phyloP scores from a whole-genome alignment of 805 yeast species.

The Zygosaccharomyces kombuchaensis region DNA sequence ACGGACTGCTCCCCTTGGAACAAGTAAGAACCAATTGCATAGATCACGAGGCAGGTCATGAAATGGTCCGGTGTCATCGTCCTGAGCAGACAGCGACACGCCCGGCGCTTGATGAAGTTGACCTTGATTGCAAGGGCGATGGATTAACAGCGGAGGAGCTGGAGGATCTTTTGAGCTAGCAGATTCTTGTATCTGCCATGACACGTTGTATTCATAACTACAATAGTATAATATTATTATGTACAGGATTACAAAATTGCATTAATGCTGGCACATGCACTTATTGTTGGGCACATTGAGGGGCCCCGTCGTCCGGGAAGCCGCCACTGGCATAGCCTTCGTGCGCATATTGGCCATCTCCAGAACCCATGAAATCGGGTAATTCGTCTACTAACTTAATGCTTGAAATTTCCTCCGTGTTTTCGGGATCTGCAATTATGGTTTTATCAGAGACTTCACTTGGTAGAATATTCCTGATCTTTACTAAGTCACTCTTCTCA shows the following conservation, averaged over 20 bases:
- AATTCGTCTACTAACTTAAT: conserved; percentile 28
- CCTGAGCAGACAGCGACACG: background rate
- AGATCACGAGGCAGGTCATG: conserved; percentile 19
- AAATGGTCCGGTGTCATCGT: conserved; percentile 1
- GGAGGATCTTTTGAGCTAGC: conserved; percentile 19
- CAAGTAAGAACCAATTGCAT: conserved; percentile 19
- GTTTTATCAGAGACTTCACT: conserved; percentile 10
- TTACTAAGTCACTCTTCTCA: conserved; percentile 61
- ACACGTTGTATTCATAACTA: background rate
- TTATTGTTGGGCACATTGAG: conserved; percentile 43
- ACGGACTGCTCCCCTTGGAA: conserved; percentile 12
- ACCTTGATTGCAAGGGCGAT: conserved; percentile 23
- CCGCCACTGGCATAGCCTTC: conserved; percentile 3
- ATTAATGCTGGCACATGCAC: conserved; percentile 8
- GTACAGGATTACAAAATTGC: conserved; percentile 7
- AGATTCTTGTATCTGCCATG: background rate
- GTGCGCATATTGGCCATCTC: conserved; percentile 1
- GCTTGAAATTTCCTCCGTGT: conserved; percentile 30
- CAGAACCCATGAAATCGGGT: conserved; percentile 20
- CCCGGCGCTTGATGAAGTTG: conserved; percentile 2
- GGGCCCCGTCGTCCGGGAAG: conserved; percentile 23
- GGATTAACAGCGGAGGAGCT: conserved; percentile 28
- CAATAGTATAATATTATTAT: conserved; percentile 1
- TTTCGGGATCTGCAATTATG: conserved; percentile 21
- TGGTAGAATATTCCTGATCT: conserved; percentile 55